phyloP scores from a whole-genome alignment of 495 filamentous ascomycete genomes.

The Penicillium desertorum region DNA sequence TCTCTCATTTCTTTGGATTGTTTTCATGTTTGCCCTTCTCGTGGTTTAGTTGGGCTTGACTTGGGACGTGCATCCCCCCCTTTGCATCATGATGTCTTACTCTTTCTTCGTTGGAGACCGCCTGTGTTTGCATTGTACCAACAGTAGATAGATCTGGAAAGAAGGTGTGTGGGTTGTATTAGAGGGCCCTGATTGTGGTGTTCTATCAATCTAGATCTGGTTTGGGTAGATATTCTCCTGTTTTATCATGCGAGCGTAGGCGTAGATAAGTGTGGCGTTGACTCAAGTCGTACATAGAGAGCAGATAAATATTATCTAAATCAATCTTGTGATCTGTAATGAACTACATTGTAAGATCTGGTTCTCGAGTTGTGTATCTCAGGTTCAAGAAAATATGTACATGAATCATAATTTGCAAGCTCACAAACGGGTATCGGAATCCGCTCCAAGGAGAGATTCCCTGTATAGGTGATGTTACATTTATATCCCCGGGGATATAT shows the following conservation, averaged over 20 bases:
- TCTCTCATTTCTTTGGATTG: conserved; percentile 14
- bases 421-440: conserved; percentile 9
- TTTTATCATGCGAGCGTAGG: neutral
- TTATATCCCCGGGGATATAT: conserved; percentile 1
- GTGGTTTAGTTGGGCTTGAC: conserved; percentile 12
- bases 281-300: neutral
- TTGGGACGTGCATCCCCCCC: conserved; percentile 7
- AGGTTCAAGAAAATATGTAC: conserved; percentile 8
- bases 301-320: neutral
- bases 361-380: neutral
- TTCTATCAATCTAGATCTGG: conserved; percentile 6
- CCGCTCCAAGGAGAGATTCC: conserved; percentile 6
- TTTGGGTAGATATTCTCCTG: neutral
- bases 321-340: neutral
- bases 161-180: conserved; percentile 16
- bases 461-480: conserved; percentile 13
- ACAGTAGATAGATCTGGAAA: conserved; percentile 38
- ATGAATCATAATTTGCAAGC: conserved; percentile 5
- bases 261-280: neutral
- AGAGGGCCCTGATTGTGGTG: conserved; percentile 8
- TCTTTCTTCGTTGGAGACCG: conserved; percentile 16
- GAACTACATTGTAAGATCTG: neutral
- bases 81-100: conserved; percentile 14
- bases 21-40: conserved; percentile 4
- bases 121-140: conserved; percentile 38